Base-by-base conservation (phyloP, 2,329 filamentous ascomycete genomes). In the Ilyonectria mors-panacis region DNA sequence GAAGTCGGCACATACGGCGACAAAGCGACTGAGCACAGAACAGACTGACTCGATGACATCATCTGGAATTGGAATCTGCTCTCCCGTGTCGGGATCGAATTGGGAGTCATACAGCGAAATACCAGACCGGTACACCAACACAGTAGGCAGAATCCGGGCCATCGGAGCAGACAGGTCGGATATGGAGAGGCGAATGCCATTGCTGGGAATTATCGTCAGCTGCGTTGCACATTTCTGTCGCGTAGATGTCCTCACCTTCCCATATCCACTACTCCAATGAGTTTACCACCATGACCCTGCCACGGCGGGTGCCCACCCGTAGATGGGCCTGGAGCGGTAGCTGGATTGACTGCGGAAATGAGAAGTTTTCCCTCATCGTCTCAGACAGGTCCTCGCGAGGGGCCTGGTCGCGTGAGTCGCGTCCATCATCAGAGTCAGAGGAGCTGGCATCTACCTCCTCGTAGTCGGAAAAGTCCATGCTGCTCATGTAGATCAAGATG, bases 171-270 rank as follows among this genome's bases (percentile, higher is more conserved):
- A 77, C 23, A 79, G 66, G 55, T 79, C 78, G 21, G 78, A 76
- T 65, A 93, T 91, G 10, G 90, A 92, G 81, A 93, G 92, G 42
- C 91, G 90, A 68, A 93, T 92, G 66, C 91, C 91, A 81, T 93
- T 93, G 80, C 91, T 88, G 30, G 1, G 26, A 9, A 47, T 26
- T 3, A 17, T 47, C 19, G 66, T 74, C 48, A 74, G 65, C 48
- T 54, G 35, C n/a, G 13, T 47, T 30, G 19, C 12, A 26, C 42
- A 51, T 58, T 9, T 48, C 17, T 28, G 9, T 19, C 19, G 33
- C 37, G 17, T 10, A n/a, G 13, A 56, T 44, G 13, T 23, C 13
- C 54, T 65, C 47, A 79, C 79, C 80, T 81, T 67, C 80, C 80
- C 80, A 81, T 81, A 57, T 81, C 80, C 48, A 81, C 80, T 28